Base-by-base conservation (phyloP, 2,329 filamentous ascomycete species). In the Penicillium polonicum region DNA sequence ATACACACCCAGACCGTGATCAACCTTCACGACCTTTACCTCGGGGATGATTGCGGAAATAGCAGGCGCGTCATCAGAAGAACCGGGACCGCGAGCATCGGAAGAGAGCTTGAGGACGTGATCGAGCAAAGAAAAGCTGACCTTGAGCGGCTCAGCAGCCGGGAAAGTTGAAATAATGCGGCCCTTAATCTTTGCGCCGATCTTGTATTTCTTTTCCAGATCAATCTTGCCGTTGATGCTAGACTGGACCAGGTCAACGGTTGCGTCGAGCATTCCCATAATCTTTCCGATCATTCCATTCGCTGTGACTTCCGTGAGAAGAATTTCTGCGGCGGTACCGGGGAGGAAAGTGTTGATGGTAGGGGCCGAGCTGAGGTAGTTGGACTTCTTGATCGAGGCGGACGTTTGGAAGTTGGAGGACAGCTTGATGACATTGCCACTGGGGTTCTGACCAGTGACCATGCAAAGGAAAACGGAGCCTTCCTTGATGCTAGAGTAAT, bases 301-400 rank as follows among this genome's bases (percentile, higher is more conserved):
- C 13, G 83, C 76, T 12, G 87, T 86, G 15, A 89, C 85, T 46
- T 94, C 89, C 2, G 90, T 88, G 38, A 99, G 78, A 48, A 97
- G 80, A 12, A 97, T 81, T 65, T 96, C 92, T 36, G 92, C 91
- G 6, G 88, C 87, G n/a, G 91, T 94, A 64, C 94, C 95, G 1
- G 95, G 94, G 7, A 97, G 82, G 76, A 96, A 96, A 7, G 90
- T 85, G 72, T 92, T 91, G 70, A 99, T 89, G 0, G 90, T 95
- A 9, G 91, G 91, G 0, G 92, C 92, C 41, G 90, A 87, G 31
- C 82, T 83, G 3, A 96, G 82, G 57, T 82, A 84, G 69, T 86
- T 85, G 46, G 86, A 75, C 67, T 86, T 86, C 68, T 85, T 85
- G 48, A 85, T 73, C 65, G 86, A 90, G 35, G 86, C 88, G 19